Base-by-base conservation (phyloP, 805 yeast genomes). In the Schizosaccharomyces pombe region DNA sequence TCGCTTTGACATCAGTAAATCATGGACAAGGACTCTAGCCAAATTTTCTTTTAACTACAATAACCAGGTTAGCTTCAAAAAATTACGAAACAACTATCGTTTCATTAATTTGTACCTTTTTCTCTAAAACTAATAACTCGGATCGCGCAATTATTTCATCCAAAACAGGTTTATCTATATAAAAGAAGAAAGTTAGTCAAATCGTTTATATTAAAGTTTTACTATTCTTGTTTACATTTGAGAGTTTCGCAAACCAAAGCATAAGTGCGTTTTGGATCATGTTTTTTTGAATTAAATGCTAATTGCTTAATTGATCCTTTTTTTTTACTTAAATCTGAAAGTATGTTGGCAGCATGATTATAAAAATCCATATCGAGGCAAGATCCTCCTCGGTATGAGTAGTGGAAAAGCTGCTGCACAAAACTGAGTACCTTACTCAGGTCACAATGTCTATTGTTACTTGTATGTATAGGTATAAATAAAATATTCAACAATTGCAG, bases 231-330 rank as follows among this genome's bases (percentile, higher is more conserved):
- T 55, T 79, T 29, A 24, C 53, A 84, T 62, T 75, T 79, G 62
- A 85, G 68, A 1, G 95, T 77, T 3, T 94, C 82, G 32, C 78
- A 72, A 26, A 86, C 85, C 29, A 89, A 68, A 0, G 96, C 98
- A 69, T 72, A 85, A 1, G 87, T 68, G 63, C 89, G 95, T 61
- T 82, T 84, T 1, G 96, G 94, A 57, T 85, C 77, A 0, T 79
- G 22, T 29, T 31, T 28, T 14, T 52, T 52, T 19, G 61, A 74
- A 70, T 55, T 80, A 34, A 24, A 54, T 24, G 5, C 53, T 11
- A 8, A 51, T 26, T 12, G 34, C 26, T 34, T 52, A 31, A 16
- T 52, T 34, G 33, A 59, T 39, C 28, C 47, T 26, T 6, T 51
- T 47, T 24, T 47, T 55, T 59, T 12, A 40, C 31, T n/a, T 54